Evolutionary conservation across 148 eudicot species (phyloP).

Genomic region (Bassia scoparia): DNA sequence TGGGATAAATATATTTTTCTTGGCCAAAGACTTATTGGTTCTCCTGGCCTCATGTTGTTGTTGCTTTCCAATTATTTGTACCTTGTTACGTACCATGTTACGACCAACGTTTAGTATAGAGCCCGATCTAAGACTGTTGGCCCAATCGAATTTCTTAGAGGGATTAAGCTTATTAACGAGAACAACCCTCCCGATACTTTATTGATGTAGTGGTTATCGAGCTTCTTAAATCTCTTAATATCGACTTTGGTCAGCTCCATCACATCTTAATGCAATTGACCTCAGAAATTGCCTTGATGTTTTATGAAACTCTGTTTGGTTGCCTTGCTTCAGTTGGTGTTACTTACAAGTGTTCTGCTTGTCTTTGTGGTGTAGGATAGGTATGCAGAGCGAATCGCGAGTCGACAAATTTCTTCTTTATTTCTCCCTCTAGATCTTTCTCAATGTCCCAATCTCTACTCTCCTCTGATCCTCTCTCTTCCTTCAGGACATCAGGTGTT

Average conservation of each 20-base stretch:
- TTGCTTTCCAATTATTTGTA: slow-evolving; percentile 7
- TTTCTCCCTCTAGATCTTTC: slow-evolving; percentile 56
- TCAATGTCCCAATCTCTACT: slow-evolving; percentile 68
- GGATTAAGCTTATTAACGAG: not conserved
- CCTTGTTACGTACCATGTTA: slow-evolving; percentile 11
- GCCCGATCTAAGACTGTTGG: slow-evolving; percentile 44
- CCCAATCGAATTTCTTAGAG: slow-evolving; percentile 48
- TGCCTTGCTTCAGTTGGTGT: not conserved
- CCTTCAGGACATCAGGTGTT: slow-evolving; percentile 25
- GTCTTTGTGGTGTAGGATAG: slow-evolving; percentile 48
- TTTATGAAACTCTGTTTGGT: not conserved
- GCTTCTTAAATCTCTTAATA: too few relatives aligned
- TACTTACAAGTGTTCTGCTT: not conserved
- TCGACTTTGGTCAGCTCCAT: slow-evolving; percentile 55
- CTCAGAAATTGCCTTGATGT: slow-evolving; percentile 28
- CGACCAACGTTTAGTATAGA: slow-evolving; percentile 8
- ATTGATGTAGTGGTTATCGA: too few relatives aligned
- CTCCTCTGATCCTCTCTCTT: slow-evolving; percentile 53
- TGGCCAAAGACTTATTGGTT: not conserved
- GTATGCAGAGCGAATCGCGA: slow-evolving; percentile 55
- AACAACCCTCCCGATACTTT: not conserved
- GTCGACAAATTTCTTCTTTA: slow-evolving; percentile 62
- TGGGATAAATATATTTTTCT: not conserved
- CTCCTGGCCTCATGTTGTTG: not conserved
- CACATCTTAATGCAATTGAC: slow-evolving; percentile 51